These are phyloP conservation scores for Aspergillus ibericus DNA, from an alignment of 2,329 filamentous ascomycete species.

Conservation along the genomic window DNA sequence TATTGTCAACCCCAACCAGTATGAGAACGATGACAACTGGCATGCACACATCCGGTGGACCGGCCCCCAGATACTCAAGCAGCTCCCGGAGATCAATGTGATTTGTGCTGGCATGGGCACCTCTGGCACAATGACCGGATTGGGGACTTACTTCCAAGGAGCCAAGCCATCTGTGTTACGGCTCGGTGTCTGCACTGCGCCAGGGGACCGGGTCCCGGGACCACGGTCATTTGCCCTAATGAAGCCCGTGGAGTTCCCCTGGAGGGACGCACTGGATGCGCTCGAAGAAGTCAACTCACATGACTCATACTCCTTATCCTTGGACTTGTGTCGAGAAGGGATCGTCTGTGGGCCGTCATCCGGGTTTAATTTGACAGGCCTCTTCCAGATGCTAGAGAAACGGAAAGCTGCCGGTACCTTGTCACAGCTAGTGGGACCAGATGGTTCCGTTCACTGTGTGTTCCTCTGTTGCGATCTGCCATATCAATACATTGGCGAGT, in stretches of 20 bases:
- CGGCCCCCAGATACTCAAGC: slow-evolving; percentile 57
- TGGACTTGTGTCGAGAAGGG: slow-evolving; percentile 58
- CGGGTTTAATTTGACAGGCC: slow-evolving; percentile 57
- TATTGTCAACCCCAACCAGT: slow-evolving; percentile 57
- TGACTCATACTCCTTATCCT: slow-evolving; percentile 55
- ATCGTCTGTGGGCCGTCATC: slow-evolving; percentile 63
- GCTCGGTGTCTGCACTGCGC: slow-evolving; percentile 55
- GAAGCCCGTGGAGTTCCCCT: slow-evolving; percentile 57
- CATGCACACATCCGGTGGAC: slow-evolving; percentile 58
- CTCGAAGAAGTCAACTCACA: slow-evolving; percentile 59
- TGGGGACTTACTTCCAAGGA: slow-evolving; percentile 52
- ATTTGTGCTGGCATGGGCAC: slow-evolving; percentile 61
- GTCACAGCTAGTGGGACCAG: slow-evolving; percentile 44
- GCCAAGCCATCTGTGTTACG: slow-evolving; percentile 43
- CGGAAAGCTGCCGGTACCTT: slow-evolving; percentile 50
- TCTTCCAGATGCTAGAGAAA: slow-evolving; percentile 53
- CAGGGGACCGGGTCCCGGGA: slow-evolving; percentile 60
- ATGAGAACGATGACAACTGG: slow-evolving; percentile 52
- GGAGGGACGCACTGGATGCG: slow-evolving; percentile 56
- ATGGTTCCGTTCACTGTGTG: slow-evolving; percentile 54
- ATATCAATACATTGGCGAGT: slow-evolving; percentile 63
- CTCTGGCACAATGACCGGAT: slow-evolving; percentile 53
- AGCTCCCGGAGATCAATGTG: slow-evolving; percentile 58
- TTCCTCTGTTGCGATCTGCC: slow-evolving; percentile 65
- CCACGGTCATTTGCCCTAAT: slow-evolving; percentile 56